Evolutionary conservation across 768 basidiomycete species (phyloP).

Genomic region (Trichaptum fuscoviolaceum): DNA sequence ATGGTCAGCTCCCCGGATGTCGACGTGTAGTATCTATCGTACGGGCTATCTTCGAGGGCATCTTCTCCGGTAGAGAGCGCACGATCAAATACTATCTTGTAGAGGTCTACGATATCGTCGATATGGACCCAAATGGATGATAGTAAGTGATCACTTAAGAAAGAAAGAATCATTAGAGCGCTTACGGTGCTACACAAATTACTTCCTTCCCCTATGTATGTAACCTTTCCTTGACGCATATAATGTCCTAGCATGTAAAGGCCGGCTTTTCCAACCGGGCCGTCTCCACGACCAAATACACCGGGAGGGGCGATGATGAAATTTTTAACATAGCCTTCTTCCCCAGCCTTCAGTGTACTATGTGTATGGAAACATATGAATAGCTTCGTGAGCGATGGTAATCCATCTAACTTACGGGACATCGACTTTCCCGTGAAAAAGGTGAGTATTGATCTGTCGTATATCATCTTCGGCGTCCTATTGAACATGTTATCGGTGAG

Average conservation of each 20-base stretch:
- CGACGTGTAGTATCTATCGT: background rate
- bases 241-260: background rate
- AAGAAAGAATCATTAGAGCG: background rate
- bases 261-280: background rate
- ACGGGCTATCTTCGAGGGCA: background rate
- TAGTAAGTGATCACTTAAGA: background rate
- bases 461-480: slow-evolving; percentile 2
- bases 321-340: slow-evolving; percentile 1
- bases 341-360: slow-evolving; percentile 2
- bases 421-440: background rate
- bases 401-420: background rate
- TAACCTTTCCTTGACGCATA: background rate
- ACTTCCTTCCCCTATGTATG: background rate
- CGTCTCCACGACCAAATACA: background rate
- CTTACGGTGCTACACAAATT: background rate
- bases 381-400: background rate
- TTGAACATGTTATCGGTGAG: background rate
- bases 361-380: background rate
- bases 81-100: background rate
- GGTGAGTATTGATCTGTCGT: background rate
- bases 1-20: background rate
- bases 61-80: background rate
- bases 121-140: background rate
- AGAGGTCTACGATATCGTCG: background rate
- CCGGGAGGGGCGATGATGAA: slow-evolving; percentile 1